These are phyloP conservation scores for Magnusiomyces fungicola DNA, from an alignment of 1,139 yeast genomes.

Conservation along the genomic window DNA sequence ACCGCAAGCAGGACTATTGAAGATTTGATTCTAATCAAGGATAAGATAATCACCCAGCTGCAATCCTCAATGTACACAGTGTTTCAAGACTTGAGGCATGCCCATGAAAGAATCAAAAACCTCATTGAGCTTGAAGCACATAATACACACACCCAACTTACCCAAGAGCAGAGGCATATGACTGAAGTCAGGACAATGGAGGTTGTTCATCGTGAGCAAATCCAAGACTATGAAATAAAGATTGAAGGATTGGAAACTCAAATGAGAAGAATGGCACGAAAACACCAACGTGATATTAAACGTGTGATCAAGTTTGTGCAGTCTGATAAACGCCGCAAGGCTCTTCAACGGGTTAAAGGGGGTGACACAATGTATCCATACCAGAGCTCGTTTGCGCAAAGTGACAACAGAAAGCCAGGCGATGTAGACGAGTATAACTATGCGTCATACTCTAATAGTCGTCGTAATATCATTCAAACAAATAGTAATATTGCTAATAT, in stretches of 20 bases:
- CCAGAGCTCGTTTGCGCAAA: not conserved
- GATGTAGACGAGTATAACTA: no score
- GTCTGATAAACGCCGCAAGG: not conserved
- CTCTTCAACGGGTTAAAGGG: not conserved
- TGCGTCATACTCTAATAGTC: no score
- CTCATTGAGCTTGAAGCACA: not conserved
- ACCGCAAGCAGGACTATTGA: no score
- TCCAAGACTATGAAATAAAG: not conserved
- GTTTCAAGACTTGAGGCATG: constrained; percentile 1
- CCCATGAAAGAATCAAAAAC: not conserved
- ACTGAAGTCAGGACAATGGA: constrained; percentile 4
- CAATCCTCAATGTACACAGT: constrained; percentile 3
- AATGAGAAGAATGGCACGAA: not conserved
- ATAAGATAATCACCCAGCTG: constrained; percentile 3
- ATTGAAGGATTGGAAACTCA: not conserved
- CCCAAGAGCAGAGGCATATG: constrained; percentile 1
- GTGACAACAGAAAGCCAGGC: no score
- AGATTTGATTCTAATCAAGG: constrained; percentile 3
- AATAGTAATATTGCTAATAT: not conserved
- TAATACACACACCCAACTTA: not conserved
- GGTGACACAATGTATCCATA: not conserved
- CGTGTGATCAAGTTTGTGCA: constrained; percentile 1
- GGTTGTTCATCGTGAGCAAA: constrained; percentile 3
- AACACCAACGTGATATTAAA: constrained; percentile 1
- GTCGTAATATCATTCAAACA: not conserved